Evolutionary conservation across 2,329 filamentous ascomycete species (phyloP).

Genomic region (Stagonosporopsis chrysanthemi): DNA sequence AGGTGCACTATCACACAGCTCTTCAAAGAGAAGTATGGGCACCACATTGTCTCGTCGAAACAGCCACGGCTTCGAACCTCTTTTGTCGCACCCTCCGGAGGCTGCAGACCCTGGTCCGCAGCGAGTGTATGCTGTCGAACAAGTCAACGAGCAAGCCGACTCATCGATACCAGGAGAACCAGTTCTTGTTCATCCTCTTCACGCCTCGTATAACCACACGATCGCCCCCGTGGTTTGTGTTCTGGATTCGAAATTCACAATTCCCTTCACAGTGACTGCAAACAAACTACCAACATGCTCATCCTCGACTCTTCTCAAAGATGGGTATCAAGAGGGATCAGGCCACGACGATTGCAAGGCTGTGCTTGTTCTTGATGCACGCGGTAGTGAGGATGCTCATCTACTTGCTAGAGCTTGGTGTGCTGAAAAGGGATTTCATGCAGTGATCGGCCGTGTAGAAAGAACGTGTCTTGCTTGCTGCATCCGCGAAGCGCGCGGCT

Average conservation of each 20-base stretch:
- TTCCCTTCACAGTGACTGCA: constrained; percentile 35
- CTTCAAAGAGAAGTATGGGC: constrained; percentile 42
- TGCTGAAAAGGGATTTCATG: constrained; percentile 76
- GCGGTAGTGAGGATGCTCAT: constrained; percentile 70
- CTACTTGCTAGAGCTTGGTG: constrained; percentile 76
- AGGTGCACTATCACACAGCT: constrained; percentile 38
- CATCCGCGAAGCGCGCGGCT: constrained; percentile 74
- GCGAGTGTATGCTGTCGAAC: constrained; percentile 31
- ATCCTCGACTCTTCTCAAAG: constrained; percentile 19
- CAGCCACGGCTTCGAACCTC: constrained; percentile 46
- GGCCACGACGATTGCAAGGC: constrained; percentile 34
- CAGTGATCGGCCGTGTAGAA: constrained; percentile 71
- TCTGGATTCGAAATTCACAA: constrained; percentile 35
- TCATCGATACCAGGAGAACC: constrained; percentile 9
- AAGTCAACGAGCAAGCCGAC: constrained; percentile 23
- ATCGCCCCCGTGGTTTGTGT: constrained; percentile 46
- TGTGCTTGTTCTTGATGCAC: constrained; percentile 56
- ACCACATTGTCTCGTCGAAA: constrained; percentile 37
- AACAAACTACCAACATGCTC: constrained; percentile 27
- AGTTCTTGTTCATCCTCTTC: constrained; percentile 50
- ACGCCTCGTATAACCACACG: constrained; percentile 48
- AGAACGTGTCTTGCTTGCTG: constrained; percentile 77
- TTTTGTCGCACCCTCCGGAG: constrained; percentile 45
- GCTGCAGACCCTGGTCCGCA: constrained; percentile 37
- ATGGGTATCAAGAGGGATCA: constrained; percentile 21